These are phyloP conservation scores for Leccinum aurantiacum DNA, from an alignment of 768 basidiomycete genomes.

Conservation along the genomic window DNA sequence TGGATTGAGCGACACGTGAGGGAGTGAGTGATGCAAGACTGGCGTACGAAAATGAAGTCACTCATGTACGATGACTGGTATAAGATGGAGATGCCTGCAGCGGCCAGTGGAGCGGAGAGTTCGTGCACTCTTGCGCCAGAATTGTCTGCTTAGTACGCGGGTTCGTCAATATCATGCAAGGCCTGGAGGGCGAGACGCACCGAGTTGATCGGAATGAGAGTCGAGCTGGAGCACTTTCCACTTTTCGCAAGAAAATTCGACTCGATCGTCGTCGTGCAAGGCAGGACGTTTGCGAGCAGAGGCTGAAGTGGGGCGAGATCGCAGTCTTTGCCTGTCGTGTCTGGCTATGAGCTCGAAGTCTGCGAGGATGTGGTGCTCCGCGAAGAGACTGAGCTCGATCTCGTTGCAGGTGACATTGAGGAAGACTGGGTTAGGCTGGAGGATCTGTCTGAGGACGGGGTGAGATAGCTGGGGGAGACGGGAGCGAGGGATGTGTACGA, in stretches of 20 bases:
- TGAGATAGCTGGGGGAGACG: slow-evolving; percentile 58
- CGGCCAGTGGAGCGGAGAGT: slow-evolving; percentile 72
- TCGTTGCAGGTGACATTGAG: slow-evolving; percentile 78
- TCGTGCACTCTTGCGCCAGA: slow-evolving; percentile 74
- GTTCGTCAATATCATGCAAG: slow-evolving; percentile 6
- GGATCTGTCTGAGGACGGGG: slow-evolving; percentile 66
- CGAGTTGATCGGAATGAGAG: slow-evolving; percentile 69
- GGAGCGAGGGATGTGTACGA: slow-evolving; percentile 74
- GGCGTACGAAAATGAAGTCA: slow-evolving; percentile 76
- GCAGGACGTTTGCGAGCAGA: slow-evolving; percentile 25
- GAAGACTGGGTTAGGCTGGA: slow-evolving; percentile 64
- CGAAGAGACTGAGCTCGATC: slow-evolving; percentile 75
- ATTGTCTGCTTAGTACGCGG: slow-evolving; percentile 43
- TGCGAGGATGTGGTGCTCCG: slow-evolving; percentile 52
- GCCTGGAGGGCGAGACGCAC: slow-evolving; percentile 36
- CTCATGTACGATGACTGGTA: slow-evolving; percentile 84
- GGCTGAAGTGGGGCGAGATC: slow-evolving; percentile 42
- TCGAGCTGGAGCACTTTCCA: slow-evolving; percentile 85
- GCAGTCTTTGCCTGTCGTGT: slow-evolving; percentile 50
- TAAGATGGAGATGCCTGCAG: slow-evolving; percentile 75
- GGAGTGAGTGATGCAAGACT: background rate
- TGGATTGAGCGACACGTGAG: slow-evolving; percentile 2
- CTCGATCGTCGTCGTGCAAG: slow-evolving; percentile 40
- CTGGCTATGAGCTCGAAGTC: slow-evolving; percentile 64
- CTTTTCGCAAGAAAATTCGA: slow-evolving; percentile 70